These are phyloP conservation scores for Magnaporthiopsis incrustans DNA, from an alignment of 2,329 filamentous ascomycete species.

Conservation along the genomic window DNA sequence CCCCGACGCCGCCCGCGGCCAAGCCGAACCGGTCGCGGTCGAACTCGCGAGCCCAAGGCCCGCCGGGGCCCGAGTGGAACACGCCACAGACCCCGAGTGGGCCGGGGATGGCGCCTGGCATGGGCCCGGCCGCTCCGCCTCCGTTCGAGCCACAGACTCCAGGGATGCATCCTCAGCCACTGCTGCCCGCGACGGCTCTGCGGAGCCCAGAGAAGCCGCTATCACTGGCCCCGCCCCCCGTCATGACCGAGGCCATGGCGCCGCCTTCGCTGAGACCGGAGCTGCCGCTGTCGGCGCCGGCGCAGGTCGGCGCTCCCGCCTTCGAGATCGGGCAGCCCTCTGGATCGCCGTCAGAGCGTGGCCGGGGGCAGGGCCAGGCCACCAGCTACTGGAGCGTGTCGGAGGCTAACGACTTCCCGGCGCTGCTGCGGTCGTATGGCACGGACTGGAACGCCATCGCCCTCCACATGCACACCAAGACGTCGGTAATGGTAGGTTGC, in stretches of 20 bases:
- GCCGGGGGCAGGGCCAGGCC: slow-evolving; percentile 46
- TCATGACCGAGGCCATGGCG: slow-evolving; percentile 46
- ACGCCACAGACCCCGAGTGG: slow-evolving; percentile 20
- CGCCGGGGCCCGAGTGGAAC: slow-evolving; percentile 3
- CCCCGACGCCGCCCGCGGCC: slow-evolving; percentile 33
- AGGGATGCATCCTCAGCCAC: slow-evolving; percentile 35
- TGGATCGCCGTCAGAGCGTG: slow-evolving; percentile 26
- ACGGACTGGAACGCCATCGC: slow-evolving; percentile 73
- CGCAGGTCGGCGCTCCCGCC: slow-evolving; percentile 38
- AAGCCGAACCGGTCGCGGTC: slow-evolving; percentile 46
- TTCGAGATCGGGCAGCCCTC: slow-evolving; percentile 38
- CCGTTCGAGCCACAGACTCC: slow-evolving; percentile 36
- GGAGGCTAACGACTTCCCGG: slow-evolving; percentile 69
- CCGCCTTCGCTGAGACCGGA: slow-evolving; percentile 49
- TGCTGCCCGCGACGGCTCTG: slow-evolving; percentile 19
- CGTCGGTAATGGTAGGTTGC: slow-evolving; percentile 66
- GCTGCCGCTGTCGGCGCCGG: slow-evolving; percentile 37
- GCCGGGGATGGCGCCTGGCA: slow-evolving; percentile 24
- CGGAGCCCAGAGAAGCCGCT: slow-evolving; percentile 19
- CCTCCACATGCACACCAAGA: slow-evolving; percentile 74
- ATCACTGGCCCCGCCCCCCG: slow-evolving; percentile 19
- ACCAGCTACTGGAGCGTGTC: slow-evolving; percentile 86
- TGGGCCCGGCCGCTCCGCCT: slow-evolving; percentile 25
- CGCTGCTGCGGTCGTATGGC: slow-evolving; percentile 64
- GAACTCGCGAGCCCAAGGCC: slow-evolving; percentile 36